Evolutionary conservation across 2,329 filamentous ascomycete genomes (phyloP).

Genomic region (Xylariaceae sp.): DNA sequence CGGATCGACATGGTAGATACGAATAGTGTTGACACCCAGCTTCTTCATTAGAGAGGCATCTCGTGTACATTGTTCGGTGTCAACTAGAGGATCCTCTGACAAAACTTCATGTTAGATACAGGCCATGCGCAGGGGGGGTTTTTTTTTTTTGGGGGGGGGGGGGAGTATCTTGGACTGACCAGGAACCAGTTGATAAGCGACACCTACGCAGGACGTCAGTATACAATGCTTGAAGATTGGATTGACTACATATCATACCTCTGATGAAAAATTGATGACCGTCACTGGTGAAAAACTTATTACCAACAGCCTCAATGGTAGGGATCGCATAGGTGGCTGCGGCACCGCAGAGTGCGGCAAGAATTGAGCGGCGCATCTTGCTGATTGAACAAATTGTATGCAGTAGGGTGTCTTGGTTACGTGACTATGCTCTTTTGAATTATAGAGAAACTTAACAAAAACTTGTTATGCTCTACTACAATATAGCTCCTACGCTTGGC

Average conservation of each 20-base stretch:
- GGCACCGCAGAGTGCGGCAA: slow-evolving; percentile 44
- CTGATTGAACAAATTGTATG: slow-evolving; percentile 14
- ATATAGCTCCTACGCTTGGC: not conserved
- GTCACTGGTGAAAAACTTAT: slow-evolving; percentile 85
- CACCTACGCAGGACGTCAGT: slow-evolving; percentile 54
- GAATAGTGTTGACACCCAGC: slow-evolving; percentile 81
- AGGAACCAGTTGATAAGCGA: slow-evolving; percentile 70
- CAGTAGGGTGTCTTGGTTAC: not conserved
- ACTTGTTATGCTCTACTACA: not conserved
- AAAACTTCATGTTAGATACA: slow-evolving; percentile 15
- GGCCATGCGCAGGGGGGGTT: no score
- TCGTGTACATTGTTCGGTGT: slow-evolving; percentile 75
- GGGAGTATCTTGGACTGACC: slow-evolving; percentile 36
- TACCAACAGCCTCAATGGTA: slow-evolving; percentile 65
- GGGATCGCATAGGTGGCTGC: slow-evolving; percentile 49
- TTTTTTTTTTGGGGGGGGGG: no score
- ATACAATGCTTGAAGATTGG: not conserved
- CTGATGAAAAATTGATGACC: slow-evolving; percentile 86
- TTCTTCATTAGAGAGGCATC: slow-evolving; percentile 80
- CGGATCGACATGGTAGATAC: slow-evolving; percentile 86
- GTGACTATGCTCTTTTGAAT: no score
- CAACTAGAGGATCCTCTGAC: slow-evolving; percentile 73
- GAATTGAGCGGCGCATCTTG: slow-evolving; percentile 48
- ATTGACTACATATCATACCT: slow-evolving; percentile 54
- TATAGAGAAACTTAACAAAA: not conserved